phyloP scores from a whole-genome alignment of 176 grass and related monocot species.

The Oryza meridionalis region DNA sequence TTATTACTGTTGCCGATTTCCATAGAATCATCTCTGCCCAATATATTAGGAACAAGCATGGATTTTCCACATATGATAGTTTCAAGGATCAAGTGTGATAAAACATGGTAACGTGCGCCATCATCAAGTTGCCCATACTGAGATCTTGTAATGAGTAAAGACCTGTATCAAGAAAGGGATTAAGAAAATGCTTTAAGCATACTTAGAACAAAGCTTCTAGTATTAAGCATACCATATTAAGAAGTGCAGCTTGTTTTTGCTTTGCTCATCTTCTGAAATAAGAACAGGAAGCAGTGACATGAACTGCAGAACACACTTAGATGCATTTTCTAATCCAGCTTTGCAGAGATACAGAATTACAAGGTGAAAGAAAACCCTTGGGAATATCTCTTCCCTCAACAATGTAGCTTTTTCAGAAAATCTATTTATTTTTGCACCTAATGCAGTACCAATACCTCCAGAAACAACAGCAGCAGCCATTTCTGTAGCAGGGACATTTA shows the following conservation, averaged over 20 bases:
- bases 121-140: slow-evolving; percentile 79
- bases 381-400: slow-evolving; percentile 81
- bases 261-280: slow-evolving; percentile 86
- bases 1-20: slow-evolving; percentile 65
- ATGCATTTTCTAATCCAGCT: slow-evolving; percentile 88
- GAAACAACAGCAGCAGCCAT: slow-evolving; percentile 96
- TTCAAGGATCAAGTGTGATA: slow-evolving; percentile 93
- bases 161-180: slow-evolving; percentile 57
- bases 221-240: slow-evolving; percentile 68
- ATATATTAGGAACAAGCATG: slow-evolving; percentile 80
- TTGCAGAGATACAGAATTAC: slow-evolving; percentile 87
- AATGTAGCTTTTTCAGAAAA: slow-evolving; percentile 88
- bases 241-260: slow-evolving; percentile 87
- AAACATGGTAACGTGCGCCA: slow-evolving; percentile 87
- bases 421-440: slow-evolving; percentile 68
- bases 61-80: slow-evolving; percentile 86
- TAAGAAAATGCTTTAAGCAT: not conserved
- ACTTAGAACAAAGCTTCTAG: not conserved
- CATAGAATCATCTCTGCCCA: slow-evolving; percentile 68
- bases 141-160: slow-evolving; percentile 78
- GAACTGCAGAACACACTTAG: slow-evolving; percentile 83
- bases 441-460: slow-evolving; percentile 77
- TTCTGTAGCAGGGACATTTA: slow-evolving; percentile 98
- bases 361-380: slow-evolving; percentile 88
- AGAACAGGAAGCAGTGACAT: slow-evolving; percentile 83